These are phyloP conservation scores for Heterobasidion annosum DNA, from an alignment of 1,284 basidiomycete genomes.

Conservation along the genomic window DNA sequence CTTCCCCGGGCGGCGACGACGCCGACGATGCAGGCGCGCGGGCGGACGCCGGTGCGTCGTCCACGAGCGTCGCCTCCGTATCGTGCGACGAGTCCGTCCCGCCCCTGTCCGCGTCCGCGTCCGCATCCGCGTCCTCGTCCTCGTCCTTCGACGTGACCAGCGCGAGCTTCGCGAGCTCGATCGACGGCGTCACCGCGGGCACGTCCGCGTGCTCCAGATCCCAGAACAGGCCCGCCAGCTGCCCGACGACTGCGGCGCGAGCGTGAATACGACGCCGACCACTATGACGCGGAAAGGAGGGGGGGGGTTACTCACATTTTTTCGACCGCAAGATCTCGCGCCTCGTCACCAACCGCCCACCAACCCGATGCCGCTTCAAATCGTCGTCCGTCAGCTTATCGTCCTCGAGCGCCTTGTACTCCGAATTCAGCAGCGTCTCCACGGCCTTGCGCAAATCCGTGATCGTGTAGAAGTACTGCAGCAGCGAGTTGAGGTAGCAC, in stretches of 20 bases:
- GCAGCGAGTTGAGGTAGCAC: neutral
- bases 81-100: constrained; percentile 76
- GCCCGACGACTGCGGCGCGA: constrained; percentile 54
- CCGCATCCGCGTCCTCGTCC: constrained; percentile 48
- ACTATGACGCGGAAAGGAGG: neutral
- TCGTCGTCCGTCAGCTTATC: constrained; percentile 73
- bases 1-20: constrained; percentile 14
- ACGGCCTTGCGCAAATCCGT: constrained; percentile 77
- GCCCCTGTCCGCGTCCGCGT: constrained; percentile 46
- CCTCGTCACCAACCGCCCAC: constrained; percentile 74
- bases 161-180: constrained; percentile 89
- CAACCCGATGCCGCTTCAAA: constrained; percentile 74
- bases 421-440: constrained; percentile 46
- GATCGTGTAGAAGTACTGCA: constrained; percentile 92
- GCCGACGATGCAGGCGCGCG: constrained; percentile 3
- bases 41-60: constrained; percentile 38
- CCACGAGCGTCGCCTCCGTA: constrained; percentile 77
- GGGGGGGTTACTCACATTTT: constrained; percentile 51
- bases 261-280: too few relatives aligned
- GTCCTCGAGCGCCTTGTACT: constrained; percentile 48
- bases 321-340: constrained; percentile 77
- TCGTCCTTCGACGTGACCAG: constrained; percentile 86
- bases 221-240: constrained; percentile 73
- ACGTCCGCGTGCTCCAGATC: constrained; percentile 63
- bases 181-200: constrained; percentile 70